Percentiles rank a stretch among this genome's conserved stretches.
phyloP scores from a whole-genome alignment of 2,329 filamentous ascomycete species.

The Aschersonia sp. region DNA sequence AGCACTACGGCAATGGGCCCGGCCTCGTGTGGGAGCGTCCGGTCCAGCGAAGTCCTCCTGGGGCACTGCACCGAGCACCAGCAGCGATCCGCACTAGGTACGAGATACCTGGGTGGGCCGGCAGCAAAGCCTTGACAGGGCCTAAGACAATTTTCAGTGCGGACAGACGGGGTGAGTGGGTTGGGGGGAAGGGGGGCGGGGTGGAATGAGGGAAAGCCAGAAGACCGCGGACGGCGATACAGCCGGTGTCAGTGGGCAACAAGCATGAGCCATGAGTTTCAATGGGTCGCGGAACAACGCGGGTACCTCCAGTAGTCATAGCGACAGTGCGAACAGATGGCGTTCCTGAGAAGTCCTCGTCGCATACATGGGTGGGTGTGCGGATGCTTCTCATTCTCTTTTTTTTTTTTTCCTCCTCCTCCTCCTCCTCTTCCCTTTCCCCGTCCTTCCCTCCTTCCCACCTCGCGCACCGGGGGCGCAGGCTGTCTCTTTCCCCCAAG shows the following conservation, averaged over 20 bases:
- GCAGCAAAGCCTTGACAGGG: background rate
- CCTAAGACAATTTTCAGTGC: background rate
- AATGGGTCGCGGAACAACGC: background rate
- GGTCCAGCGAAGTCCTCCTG: too few relatives aligned
- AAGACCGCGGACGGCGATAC: background rate
- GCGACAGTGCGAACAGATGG: background rate
- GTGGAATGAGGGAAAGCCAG: background rate
- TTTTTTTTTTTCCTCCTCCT: too few relatives aligned
- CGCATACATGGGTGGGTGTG: background rate
- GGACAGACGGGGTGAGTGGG: background rate
- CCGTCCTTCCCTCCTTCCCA: too few relatives aligned
- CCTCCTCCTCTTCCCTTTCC: too few relatives aligned
- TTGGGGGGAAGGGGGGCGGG: background rate
- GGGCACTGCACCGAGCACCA: background rate
- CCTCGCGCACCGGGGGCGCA: too few relatives aligned
- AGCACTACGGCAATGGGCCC: background rate
- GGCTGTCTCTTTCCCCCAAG: too few relatives aligned
- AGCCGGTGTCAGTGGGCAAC: too few relatives aligned
- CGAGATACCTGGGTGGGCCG: background rate
- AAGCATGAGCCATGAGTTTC: too few relatives aligned
- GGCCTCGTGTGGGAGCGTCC: background rate
- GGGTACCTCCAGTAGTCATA: background rate
- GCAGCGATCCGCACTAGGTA: background rate
- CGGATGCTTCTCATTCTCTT: too few relatives aligned
- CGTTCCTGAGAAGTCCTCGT: background rate